Evolutionary conservation across 768 basidiomycete species (phyloP), one percentile per base, ranked within the genome.

Genomic region (Dioszegia hungarica): DNA sequence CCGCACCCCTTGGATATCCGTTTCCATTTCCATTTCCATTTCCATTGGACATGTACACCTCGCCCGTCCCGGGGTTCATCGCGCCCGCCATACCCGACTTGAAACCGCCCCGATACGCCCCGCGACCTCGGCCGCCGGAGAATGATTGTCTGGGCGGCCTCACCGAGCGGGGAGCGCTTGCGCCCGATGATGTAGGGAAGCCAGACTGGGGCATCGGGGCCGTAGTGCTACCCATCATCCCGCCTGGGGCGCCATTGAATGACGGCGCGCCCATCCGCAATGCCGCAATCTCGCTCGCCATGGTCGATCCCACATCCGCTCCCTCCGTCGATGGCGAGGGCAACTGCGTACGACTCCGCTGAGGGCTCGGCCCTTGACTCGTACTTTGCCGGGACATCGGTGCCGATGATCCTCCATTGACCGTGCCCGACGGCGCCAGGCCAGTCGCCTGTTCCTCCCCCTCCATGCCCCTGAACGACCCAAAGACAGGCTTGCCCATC

Each of bases 401-500:
- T 2, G 24, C 59, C n/a, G 48, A 51, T 12, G 33, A 29, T 15
- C 22, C 38, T 8, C 40, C 46, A 22, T 51, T 51, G 19, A 8
- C 25, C 22, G 36, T 43, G 19, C 22, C 15, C 12, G 25, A 4
- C 37, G 22, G 11, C 31, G 6, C 8, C 31, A 33, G 31, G 14
- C 8, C 31, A 6, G 31, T 14, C 31, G 31, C 31, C 6, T 33
- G 31, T 22, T 20, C n/a, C 38, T 54, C 52, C 43, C 14, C 28
- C 29, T n/a, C 54, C 48, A 11, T 49, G 27, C 36, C 36, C 20
- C 19, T 38, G 10, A 61, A 37, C 14, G 55, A 55, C 11, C 64
- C 67, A 41, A 65, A 63, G 2, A 57, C 52, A 31, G 64, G 59
- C 43, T 66, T 66, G 56, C 58, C 55, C 9, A n/a, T 45, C 14